These are phyloP conservation scores for thale cress (Arabidopsis thaliana) DNA, from an alignment of 345 rosid genomes.

Conservation along the genomic window DNA sequence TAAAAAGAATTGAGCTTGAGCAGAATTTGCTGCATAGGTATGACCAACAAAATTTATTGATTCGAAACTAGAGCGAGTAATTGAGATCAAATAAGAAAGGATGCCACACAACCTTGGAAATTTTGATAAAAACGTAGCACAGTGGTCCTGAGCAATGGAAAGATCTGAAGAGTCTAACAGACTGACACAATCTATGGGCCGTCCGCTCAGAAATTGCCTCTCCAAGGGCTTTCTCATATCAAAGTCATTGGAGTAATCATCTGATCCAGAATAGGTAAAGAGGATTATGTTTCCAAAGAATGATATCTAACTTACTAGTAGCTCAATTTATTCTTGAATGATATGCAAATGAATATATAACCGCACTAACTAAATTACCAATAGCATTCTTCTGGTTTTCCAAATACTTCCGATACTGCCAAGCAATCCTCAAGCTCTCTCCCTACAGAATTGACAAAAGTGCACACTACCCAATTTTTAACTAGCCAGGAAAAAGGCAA, in stretches of 20 bases:
- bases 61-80: slow-evolving; percentile 4
- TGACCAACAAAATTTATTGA: background rate
- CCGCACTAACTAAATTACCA: slow-evolving; percentile 31
- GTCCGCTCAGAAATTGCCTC: slow-evolving; percentile 65
- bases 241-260: slow-evolving; percentile 76
- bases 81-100: slow-evolving; percentile 33
- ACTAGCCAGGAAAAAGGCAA: slow-evolving; percentile 25
- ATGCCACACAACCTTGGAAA: slow-evolving; percentile 59
- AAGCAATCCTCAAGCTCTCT: slow-evolving; percentile 80
- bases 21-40: background rate
- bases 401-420: slow-evolving; percentile 90
- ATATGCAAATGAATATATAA: background rate
- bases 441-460: slow-evolving; percentile 52
- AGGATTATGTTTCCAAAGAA: slow-evolving; percentile 22
- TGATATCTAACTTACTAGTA: slow-evolving; percentile 17
- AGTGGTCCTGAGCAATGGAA: slow-evolving; percentile 58
- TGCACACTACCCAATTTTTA: slow-evolving; percentile 22
- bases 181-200: slow-evolving; percentile 75
- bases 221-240: slow-evolving; percentile 95
- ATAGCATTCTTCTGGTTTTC: slow-evolving; percentile 56
- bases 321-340: background rate
- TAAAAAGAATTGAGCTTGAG: background rate
- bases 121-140: slow-evolving; percentile 66
- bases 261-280: slow-evolving; percentile 51
- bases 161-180: slow-evolving; percentile 62